Evolutionary conservation across 2,329 filamentous ascomycete species (phyloP), one percentile per base, ranked within the genome.

Genomic region (Ophiostoma angusticollis): DNA sequence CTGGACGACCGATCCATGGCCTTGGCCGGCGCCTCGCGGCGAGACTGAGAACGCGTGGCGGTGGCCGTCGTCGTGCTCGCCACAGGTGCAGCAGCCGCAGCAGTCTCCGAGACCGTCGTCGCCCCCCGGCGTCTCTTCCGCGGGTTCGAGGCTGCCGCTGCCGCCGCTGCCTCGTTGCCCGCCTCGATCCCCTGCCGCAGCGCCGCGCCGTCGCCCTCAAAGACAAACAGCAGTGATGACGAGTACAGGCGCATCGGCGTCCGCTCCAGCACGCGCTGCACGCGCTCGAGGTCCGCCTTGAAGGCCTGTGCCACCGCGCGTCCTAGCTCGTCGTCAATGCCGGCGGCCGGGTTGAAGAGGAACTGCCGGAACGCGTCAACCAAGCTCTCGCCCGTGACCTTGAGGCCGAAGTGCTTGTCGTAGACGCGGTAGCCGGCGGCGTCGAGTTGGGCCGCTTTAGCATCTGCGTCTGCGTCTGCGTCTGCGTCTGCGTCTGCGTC

Each of bases 191-290:
- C 70, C 2, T 52, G 55, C 38, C 60, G 58, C 29, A 80, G 60
- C 6, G 70, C 65, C 4, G 61, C 54, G 17, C 74, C 75, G 35
- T 80, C 72, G 18, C 75, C 75, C 50, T 80, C 75, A 27, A 75
- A 78, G 2, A 78, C 67, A 42, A 80, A 78, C 1, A 80, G 63
- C 18, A 80, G 55, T 39, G 71, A 75, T 1, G 70, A 59, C 9
- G 72, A 80, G 53, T 72, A 80, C 73, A 79, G 80, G 47, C 73
- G 68, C 45, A 65, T 74, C 52, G 77, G 71, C 45, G 76, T 64
- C 1, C 53, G 57, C 33, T 67, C 59, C n/a, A 79, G 55, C 0
- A 75, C 62, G 2, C 67, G 53, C 46, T 72, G 63, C 1, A 78
- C 68, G 37, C 52, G 62, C 47, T 58, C 58, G 31, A 80, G 59